phyloP scores from a whole-genome alignment of 306 rosid genomes.

The Calophaca sinica region DNA sequence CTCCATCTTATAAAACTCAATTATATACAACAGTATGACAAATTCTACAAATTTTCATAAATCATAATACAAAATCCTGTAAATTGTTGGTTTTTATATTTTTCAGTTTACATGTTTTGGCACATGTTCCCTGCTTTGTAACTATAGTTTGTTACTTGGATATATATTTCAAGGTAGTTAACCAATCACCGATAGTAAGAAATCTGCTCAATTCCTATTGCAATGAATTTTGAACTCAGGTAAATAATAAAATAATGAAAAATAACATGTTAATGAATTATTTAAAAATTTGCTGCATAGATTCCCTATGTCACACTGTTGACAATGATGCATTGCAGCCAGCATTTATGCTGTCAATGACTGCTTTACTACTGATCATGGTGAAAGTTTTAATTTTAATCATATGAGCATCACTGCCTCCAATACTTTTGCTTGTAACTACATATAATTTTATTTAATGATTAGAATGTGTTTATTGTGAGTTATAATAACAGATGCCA shows the following conservation, averaged over 20 bases:
- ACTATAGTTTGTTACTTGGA: slow-evolving; percentile 22
- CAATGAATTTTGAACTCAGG: not conserved
- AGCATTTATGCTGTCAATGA: not conserved
- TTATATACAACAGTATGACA: slow-evolving; percentile 2
- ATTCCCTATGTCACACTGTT: not conserved
- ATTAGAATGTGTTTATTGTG: not conserved
- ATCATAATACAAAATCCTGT: slow-evolving; percentile 22
- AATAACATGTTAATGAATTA: not conserved
- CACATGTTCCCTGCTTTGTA: slow-evolving; percentile 19
- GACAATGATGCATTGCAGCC: not conserved
- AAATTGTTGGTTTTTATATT: slow-evolving; percentile 13
- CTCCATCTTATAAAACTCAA: slow-evolving; percentile 26
- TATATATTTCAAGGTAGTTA: not conserved
- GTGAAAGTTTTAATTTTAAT: not conserved
- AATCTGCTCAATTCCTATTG: not conserved
- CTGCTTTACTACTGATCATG: not conserved
- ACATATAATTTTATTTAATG: not conserved
- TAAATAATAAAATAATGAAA: slow-evolving; percentile 2
- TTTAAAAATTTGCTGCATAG: not conserved
- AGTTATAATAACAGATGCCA: not conserved
- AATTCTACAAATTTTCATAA: slow-evolving; percentile 7
- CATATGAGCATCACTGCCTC: too few species aligned
- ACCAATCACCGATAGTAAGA: not conserved
- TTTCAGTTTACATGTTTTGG: not conserved
- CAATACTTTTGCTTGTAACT: too few species aligned